phyloP scores from a whole-genome alignment of 192 early-diverging fungal species.

The Pilaira anomala region DNA sequence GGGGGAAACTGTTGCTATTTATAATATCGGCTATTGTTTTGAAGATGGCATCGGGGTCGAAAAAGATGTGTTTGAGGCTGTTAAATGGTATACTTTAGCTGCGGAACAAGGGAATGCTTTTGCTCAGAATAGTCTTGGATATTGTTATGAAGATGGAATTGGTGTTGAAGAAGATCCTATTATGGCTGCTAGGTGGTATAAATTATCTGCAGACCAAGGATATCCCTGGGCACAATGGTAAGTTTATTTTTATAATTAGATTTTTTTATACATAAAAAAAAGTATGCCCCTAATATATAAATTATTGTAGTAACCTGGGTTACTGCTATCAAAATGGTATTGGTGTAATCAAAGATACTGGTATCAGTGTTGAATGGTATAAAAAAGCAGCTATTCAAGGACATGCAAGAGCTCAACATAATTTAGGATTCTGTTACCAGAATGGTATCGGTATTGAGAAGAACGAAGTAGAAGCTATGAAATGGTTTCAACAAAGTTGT shows the following conservation, averaged over 20 bases:
- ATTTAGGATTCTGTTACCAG: conserved; percentile 77
- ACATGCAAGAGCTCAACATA: conserved; percentile 74
- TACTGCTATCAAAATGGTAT: conserved; percentile 88
- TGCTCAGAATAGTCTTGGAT: conserved; percentile 78
- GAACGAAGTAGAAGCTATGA: conserved; percentile 45
- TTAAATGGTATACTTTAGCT: conserved; percentile 59
- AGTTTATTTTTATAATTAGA: conserved; percentile 72
- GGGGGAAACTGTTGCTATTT: conserved; percentile 53
- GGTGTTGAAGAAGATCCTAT: conserved; percentile 54
- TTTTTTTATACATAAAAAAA: conserved; percentile 67
- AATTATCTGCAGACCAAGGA: conserved; percentile 47
- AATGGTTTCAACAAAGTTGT: conserved; percentile 48
- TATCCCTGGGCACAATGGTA: conserved; percentile 60
- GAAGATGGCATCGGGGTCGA: conserved; percentile 57
- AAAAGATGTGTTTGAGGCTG: conserved; percentile 47
- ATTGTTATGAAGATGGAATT: conserved; percentile 77
- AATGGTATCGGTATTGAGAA: conserved; percentile 73
- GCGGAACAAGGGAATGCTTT: conserved; percentile 70
- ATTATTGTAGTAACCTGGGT: conserved; percentile 65
- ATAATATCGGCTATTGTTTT: conserved; percentile 59
- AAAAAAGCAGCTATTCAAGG: conserved; percentile 58
- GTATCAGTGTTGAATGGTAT: conserved; percentile 61
- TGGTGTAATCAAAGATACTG: conserved; percentile 56
- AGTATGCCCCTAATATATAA: conserved; percentile 53
- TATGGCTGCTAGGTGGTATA: conserved; percentile 57